These are phyloP conservation scores for Ajuga reptans DNA, from an alignment of 305 asterid genomes.

Conservation along the genomic window DNA sequence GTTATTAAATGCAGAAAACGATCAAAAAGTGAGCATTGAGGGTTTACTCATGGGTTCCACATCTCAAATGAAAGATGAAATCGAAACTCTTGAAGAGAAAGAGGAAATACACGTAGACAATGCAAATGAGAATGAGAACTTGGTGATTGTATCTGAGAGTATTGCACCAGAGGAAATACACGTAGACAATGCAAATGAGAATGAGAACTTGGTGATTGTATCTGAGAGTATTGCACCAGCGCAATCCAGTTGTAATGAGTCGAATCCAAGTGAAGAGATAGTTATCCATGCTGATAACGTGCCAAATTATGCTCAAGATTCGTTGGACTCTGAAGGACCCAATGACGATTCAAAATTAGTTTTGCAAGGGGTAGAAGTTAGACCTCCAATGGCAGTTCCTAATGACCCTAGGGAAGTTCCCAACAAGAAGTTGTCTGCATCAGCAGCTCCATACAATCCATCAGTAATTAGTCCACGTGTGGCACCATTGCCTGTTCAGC, in stretches of 20 bases:
- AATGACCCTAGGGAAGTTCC: conserved; percentile 52
- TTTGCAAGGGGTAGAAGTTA: conserved; percentile 41
- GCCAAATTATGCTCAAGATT: conserved; percentile 32
- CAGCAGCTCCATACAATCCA: conserved; percentile 95
- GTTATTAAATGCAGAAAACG: conserved; percentile 32
- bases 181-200: conserved; percentile 24
- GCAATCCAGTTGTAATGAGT: conserved; percentile 28
- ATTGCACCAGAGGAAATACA: conserved; percentile 26
- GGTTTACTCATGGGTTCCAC: conserved; percentile 29
- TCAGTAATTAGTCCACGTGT: conserved; percentile 50
- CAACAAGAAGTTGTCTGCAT: conserved; percentile 80
- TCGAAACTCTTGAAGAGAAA: conserved; percentile 27
- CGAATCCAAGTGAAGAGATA: conserved; percentile 34
- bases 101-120: conserved; percentile 35
- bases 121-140: conserved; percentile 27
- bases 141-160: conserved; percentile 29
- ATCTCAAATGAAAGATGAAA: conserved; percentile 35
- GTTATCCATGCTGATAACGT: conserved; percentile 21
- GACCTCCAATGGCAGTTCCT: conserved; percentile 31
- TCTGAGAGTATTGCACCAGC: conserved; percentile 29
- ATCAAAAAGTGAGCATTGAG: conserved; percentile 32
- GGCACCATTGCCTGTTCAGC: conserved; percentile 61
- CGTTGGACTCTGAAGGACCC: conserved; percentile 26
- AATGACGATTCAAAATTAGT: conserved; percentile 30
- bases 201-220: conserved; percentile 28